These are phyloP conservation scores for Melampsora larici-populina DNA, from an alignment of 1,284 basidiomycete species.

Conservation along the genomic window DNA sequence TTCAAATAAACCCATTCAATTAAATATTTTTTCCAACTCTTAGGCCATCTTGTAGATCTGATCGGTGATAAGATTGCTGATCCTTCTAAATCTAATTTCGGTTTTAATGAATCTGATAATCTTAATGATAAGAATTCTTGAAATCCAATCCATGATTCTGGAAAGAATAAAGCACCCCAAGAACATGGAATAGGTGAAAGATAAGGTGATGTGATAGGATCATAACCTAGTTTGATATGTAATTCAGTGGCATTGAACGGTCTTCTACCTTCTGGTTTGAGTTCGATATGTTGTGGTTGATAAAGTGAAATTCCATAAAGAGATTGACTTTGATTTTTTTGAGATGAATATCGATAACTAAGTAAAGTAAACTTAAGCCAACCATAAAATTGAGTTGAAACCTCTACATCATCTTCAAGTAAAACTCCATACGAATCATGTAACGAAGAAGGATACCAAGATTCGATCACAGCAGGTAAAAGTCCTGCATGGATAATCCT, in stretches of 20 bases:
- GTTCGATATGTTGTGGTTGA: conserved; percentile 73
- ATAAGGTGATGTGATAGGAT: conserved; percentile 64
- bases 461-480: conserved; percentile 74
- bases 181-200: conserved; percentile 78
- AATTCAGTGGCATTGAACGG: conserved; percentile 65
- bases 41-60: conserved; percentile 72
- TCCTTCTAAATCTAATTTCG: conserved; percentile 3
- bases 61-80: conserved; percentile 67
- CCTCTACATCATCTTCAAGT: conserved; percentile 76
- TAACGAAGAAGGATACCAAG: conserved; percentile 69
- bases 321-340: conserved; percentile 51
- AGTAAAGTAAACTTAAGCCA: conserved; percentile 73
- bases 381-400: conserved; percentile 75
- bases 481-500: conserved; percentile 71
- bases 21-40: conserved; percentile 80
- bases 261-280: conserved; percentile 65
- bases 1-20: conserved; percentile 74
- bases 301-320: conserved; percentile 77
- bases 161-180: conserved; percentile 86
- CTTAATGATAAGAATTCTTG: conserved; percentile 68
- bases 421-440: conserved; percentile 72
- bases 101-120: conserved; percentile 52
- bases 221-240: conserved; percentile 58
- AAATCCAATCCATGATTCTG: conserved; percentile 77
- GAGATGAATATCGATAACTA: conserved; percentile 63